Evolutionary conservation across 1,284 basidiomycete species (phyloP).

Genomic region (Agaricales sp.): DNA sequence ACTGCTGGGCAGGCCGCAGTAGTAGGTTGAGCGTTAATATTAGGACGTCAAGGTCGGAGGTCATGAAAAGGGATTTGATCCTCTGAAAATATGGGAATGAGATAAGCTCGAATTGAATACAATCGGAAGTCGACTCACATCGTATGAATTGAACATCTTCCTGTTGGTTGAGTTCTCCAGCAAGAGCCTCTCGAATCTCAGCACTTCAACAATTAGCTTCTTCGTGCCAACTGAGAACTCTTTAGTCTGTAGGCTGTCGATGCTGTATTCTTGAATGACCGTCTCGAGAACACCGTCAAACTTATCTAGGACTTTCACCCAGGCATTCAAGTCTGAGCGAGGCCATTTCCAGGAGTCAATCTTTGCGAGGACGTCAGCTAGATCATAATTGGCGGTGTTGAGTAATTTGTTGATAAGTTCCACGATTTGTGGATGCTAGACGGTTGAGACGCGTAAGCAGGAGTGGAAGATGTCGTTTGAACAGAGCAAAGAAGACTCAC

Average conservation of each 20-base stretch:
- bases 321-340: conserved; percentile 93
- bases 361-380: conserved; percentile 50
- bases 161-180: conserved; percentile 98
- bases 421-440: conserved; percentile 65
- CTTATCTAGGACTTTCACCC: conserved; percentile 92
- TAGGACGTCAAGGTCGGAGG: conserved; percentile 85
- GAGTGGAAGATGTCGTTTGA: conserved; percentile 13
- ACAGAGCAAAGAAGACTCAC: conserved; percentile 27
- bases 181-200: conserved; percentile 82
- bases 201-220: conserved; percentile 69
- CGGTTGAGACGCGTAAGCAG: conserved; percentile 11
- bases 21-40: conserved; percentile 79
- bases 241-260: conserved; percentile 76
- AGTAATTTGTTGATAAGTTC: conserved; percentile 65
- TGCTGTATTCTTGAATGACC: conserved; percentile 74
- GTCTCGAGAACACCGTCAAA: conserved; percentile 86
- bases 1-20: conserved; percentile 90
- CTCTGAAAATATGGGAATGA: conserved; percentile 40
- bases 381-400: conserved; percentile 52
- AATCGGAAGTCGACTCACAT: conserved; percentile 49
- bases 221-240: conserved; percentile 75
- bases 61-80: conserved; percentile 80
- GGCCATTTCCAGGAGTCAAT: conserved; percentile 90
- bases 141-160: conserved; percentile 95
- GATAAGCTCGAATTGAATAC: conserved; percentile 12